Evolutionary conservation across 106 monocot species (phyloP).

Genomic region (Vanilla planifolia): DNA sequence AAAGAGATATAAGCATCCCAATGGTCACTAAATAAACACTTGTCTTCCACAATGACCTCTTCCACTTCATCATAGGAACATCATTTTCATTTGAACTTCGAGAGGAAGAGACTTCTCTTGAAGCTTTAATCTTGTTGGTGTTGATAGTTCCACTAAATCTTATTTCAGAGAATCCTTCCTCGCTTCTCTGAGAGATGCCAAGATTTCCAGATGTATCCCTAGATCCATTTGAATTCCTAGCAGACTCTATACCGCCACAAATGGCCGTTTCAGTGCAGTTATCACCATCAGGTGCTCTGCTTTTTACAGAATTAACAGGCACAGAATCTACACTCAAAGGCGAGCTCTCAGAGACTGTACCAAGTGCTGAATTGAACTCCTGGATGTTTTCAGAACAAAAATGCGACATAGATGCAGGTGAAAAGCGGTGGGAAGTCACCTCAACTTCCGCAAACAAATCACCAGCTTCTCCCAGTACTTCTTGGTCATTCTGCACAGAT

Average conservation of each 20-base stretch:
- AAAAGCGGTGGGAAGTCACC: slow-evolving; percentile 22
- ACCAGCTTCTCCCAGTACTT: slow-evolving; percentile 6
- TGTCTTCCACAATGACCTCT: slow-evolving; percentile 31
- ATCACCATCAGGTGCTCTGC: neutral
- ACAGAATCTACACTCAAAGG: neutral
- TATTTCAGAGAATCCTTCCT: neutral
- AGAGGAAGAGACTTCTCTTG: neutral
- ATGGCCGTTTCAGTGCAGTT: neutral
- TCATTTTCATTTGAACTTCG: slow-evolving; percentile 17
- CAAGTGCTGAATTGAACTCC: neutral
- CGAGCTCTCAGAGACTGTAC: neutral
- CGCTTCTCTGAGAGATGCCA: slow-evolving; percentile 9
- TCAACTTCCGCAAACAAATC: slow-evolving; percentile 13
- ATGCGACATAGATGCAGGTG: slow-evolving; percentile 28
- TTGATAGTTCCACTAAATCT: neutral
- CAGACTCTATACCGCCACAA: slow-evolving; percentile 1
- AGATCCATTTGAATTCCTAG: neutral
- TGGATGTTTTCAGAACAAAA: neutral
- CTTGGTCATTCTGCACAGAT: slow-evolving; percentile 15
- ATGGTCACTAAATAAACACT: slow-evolving; percentile 43
- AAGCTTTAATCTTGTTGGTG: slow-evolving; percentile 6
- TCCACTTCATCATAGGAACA: slow-evolving; percentile 12
- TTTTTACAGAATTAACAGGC: neutral
- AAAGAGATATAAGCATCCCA: slow-evolving; percentile 43
- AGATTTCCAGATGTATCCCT: neutral